Percentiles rank a stretch among this genome's conserved stretches.
These are phyloP conservation scores for Phytopythium helicoides DNA, from an alignment of 352 stramenopile genomes.

Conservation along the genomic window DNA sequence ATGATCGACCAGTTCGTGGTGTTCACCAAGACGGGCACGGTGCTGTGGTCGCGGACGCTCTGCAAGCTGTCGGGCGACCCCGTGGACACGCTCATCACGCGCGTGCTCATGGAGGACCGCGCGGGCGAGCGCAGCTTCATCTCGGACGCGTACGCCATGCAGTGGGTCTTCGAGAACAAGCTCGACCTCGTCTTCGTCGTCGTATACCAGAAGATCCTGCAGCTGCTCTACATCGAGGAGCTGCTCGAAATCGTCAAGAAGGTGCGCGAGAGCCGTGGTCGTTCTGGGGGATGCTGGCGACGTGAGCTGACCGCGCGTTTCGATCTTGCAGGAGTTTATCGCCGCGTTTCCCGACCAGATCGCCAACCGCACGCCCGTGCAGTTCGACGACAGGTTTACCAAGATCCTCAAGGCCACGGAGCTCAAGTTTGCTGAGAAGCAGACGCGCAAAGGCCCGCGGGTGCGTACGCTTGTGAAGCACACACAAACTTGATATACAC, in stretches of 20 bases:
- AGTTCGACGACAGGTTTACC: conserved; percentile 78
- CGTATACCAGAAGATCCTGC: conserved; percentile 91
- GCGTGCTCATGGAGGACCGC: conserved; percentile 90
- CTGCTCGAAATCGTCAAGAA: conserved; percentile 88
- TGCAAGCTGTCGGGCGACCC: conserved; percentile 85
- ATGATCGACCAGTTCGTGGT: conserved; percentile 94
- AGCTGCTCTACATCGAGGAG: conserved; percentile 91
- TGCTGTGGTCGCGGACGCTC: conserved; percentile 89
- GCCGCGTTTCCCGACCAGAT: conserved; percentile 75
- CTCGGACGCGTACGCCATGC: conserved; percentile 84
- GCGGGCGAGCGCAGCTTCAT: conserved; percentile 85
- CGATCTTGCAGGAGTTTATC: conserved; percentile 52
- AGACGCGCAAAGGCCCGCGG: conserved; percentile 52
- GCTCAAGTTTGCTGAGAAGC: conserved; percentile 63
- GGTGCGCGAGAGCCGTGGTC: conserved; percentile 4
- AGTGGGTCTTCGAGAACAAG: conserved; percentile 93
- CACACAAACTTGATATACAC: background rate
- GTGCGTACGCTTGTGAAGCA: conserved; percentile 17
- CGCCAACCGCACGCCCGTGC: conserved; percentile 60
- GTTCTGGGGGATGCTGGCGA: background rate
- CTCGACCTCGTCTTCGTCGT: conserved; percentile 90
- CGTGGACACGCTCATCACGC: conserved; percentile 86
- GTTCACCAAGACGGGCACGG: conserved; percentile 89
- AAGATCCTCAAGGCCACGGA: conserved; percentile 79
- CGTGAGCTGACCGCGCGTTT: conserved; percentile 1